Evolutionary conservation across 352 stramenopile genomes (phyloP), one percentile per base, ranked within the genome.

Genomic region (Paralagenidium karlingii): DNA sequence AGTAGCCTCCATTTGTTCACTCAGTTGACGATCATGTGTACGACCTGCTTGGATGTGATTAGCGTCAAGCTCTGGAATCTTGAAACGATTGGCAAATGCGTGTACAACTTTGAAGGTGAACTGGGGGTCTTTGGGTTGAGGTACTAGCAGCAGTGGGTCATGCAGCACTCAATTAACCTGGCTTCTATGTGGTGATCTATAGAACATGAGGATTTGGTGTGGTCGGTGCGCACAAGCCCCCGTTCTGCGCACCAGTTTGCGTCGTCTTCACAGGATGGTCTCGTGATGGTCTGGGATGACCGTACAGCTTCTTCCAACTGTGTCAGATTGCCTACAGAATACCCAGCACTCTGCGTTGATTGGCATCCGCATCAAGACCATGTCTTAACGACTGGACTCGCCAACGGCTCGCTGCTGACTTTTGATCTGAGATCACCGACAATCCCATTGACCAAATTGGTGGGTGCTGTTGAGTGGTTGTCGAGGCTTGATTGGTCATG

Each of bases 61-160:
- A 84, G 55, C 5, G 70, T 87, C 37, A 87, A 87, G 48, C 19
- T 90, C 4, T 90, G 76, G 76, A 68, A 90, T 56, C 47, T 82
- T 28, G 36, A 33, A 5, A 38, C 49, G 4, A 64, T 70, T 36
- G n/a, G n/a, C n/a, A n/a, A n/a, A n/a, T n/a, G n/a, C n/a, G n/a
- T n/a, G n/a, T n/a, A n/a, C n/a, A n/a, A n/a, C n/a, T n/a, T n/a
- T n/a, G n/a, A n/a, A n/a, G n/a, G n/a, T n/a, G n/a, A 36, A 16
- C 30, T 16, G 16, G 30, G 30, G 16, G 3, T 20, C 19, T 22
- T 16, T 36, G 8, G 22, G 16, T 7, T 36, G 19, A 36, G 30
- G 30, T 36, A 36, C 3, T 16, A 36, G 30, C 22, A 7, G 7
- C 7, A 20, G 30, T 7, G 8, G 3, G 22, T 20, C 7, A 22